Conservation (phyloP, 495 filamentous ascomycete genomes). For the Beverwykella pulmonaria region DNA sequence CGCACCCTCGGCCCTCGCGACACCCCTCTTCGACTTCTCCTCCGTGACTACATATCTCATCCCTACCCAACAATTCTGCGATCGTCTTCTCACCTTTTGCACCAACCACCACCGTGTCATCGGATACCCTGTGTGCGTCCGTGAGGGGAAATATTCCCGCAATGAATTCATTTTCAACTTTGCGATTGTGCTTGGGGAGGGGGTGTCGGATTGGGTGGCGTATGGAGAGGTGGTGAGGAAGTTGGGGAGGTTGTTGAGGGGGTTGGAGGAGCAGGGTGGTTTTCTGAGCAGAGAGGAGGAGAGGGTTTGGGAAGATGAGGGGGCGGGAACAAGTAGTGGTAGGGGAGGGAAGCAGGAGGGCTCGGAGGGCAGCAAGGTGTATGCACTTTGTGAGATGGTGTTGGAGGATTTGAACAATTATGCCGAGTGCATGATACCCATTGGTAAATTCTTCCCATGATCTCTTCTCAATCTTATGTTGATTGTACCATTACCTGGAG, state of each 20-base stretch:
- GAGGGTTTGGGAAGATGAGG: conserved; percentile 36
- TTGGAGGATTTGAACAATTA: conserved; percentile 97
- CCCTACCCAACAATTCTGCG: conserved; percentile 87
- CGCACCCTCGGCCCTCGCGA: conserved; percentile 51
- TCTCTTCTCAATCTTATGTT: background rate
- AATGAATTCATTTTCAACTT: conserved; percentile 99
- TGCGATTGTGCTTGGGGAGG: conserved; percentile 77
- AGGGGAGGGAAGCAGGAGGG: conserved; percentile 39
- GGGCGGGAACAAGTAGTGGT: conserved; percentile 2
- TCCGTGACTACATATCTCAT: conserved; percentile 87
- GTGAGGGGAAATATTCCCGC: conserved; percentile 60
- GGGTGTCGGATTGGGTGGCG: conserved; percentile 60
- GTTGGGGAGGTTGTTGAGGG: conserved; percentile 79
- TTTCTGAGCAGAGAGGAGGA: conserved; percentile 66
- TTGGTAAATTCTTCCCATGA: conserved; percentile 56
- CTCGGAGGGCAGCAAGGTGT: conserved; percentile 63
- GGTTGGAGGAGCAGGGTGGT: conserved; percentile 81
- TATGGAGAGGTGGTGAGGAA: conserved; percentile 85
- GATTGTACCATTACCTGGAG: background rate
- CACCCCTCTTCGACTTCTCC: conserved; percentile 78
- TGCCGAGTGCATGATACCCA: conserved; percentile 95
- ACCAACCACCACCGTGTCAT: conserved; percentile 78
- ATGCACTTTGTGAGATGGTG: conserved; percentile 83
- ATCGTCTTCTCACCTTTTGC: conserved; percentile 79
- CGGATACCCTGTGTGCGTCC: conserved; percentile 85